Percentiles rank a stretch among this genome's conserved stretches.
phyloP scores from a whole-genome alignment of 257 asterid species.

The Eustoma russellianum region DNA sequence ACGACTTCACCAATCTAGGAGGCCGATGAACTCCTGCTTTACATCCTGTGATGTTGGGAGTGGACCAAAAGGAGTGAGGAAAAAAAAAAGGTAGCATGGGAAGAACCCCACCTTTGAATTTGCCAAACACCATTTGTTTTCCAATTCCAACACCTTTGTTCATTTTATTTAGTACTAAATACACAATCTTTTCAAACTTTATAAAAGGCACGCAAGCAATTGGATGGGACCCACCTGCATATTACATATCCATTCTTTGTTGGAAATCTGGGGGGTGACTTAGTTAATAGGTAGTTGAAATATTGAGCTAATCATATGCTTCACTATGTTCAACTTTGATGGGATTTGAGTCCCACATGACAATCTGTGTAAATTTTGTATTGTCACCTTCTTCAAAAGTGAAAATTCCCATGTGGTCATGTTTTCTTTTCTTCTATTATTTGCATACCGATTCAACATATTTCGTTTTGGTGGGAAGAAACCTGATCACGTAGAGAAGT shows the following conservation, averaged over 20 bases:
- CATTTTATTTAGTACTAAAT: conserved; percentile 59
- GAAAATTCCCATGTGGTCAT: no score
- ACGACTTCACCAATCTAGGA: no score
- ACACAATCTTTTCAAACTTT: conserved; percentile 30
- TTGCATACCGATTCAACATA: no score
- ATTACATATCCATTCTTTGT: conserved; percentile 12
- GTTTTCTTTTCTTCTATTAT: no score
- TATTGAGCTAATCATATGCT: conserved; percentile 47
- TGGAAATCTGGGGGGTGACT: conserved; percentile 17
- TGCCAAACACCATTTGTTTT: conserved; percentile 26
- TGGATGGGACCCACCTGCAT: conserved; percentile 20
- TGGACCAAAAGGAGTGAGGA: conserved; percentile 36
- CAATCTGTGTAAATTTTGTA: conserved; percentile 13
- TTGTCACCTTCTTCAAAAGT: no score
- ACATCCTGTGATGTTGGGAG: no score
- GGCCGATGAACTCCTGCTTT: no score
- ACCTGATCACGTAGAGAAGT: no score
- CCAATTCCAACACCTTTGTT: no score
- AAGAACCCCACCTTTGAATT: conserved; percentile 24
- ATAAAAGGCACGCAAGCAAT: conserved; percentile 19
- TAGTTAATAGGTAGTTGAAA: conserved; percentile 4
- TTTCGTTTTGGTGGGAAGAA: no score
- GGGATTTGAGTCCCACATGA: conserved; percentile 48
- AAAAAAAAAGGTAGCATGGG: conserved; percentile 23
- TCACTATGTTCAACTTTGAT: conserved; percentile 48